Evolutionary conservation across 495 filamentous ascomycete genomes (phyloP).

Genomic region (Aspergillus homomorphus): DNA sequence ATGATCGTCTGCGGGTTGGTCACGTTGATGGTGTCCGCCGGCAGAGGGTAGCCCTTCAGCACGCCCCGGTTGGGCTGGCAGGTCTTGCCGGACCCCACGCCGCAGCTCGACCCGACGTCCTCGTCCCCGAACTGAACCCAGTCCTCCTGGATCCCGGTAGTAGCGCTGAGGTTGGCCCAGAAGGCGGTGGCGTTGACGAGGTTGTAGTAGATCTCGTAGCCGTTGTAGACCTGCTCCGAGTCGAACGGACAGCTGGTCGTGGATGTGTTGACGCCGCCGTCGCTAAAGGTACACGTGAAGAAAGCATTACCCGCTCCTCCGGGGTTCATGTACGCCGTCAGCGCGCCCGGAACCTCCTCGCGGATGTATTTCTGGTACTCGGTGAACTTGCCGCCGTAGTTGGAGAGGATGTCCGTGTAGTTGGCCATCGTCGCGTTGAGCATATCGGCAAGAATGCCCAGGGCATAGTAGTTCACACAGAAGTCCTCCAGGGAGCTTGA

Average conservation of each 20-base stretch:
- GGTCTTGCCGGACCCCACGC: neutral
- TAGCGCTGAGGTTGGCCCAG: neutral
- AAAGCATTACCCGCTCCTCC: neutral
- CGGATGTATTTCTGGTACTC: neutral
- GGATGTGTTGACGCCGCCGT: neutral
- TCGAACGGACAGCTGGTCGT: neutral
- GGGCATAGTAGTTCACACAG: neutral
- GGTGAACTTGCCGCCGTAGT: neutral
- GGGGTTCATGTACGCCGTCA: neutral
- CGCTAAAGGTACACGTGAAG: neutral
- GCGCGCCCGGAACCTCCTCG: neutral
- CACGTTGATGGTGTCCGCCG: neutral
- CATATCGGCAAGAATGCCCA: neutral
- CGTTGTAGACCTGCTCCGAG: neutral
- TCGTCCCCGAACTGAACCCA: neutral
- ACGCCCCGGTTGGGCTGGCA: neutral
- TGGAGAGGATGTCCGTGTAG: neutral
- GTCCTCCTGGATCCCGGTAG: neutral
- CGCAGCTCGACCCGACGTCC: conserved; percentile 1
- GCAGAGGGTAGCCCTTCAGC: neutral
- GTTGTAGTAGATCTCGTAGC: conserved; percentile 2
- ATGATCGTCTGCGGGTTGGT: neutral
- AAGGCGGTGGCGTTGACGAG: neutral
- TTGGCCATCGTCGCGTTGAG: neutral
- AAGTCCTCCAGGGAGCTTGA: neutral